Base-by-base conservation (phyloP, 2,329 filamentous ascomycete genomes). In the Aspergillus quadrilineatus region DNA sequence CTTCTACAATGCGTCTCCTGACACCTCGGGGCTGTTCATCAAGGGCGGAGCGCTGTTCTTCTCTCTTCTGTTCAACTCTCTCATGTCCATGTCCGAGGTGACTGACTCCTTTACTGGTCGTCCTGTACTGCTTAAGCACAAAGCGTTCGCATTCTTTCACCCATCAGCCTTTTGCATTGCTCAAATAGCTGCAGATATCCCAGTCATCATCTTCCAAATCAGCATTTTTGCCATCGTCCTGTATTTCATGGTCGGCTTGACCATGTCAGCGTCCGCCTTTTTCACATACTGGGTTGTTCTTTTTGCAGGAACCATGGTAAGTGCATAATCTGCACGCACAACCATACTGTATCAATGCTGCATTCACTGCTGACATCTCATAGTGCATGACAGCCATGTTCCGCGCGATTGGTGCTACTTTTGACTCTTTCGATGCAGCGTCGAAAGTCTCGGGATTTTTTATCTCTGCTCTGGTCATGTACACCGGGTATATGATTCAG, bases 1-100 rank as follows among this genome's bases (percentile, higher is more conserved):
- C 4, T 89, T 89, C 72, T 89, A 89, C 71, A 78, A 85, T 47
- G 17, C 17, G 17, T 81, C 85, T 0, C 79, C 84, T 0, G 55
- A 72, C n/a, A 82, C 79, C 42, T 82, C 84, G 1, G 86, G 86
- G 2, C 71, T 89, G 1, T 89, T 88, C 68, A 68, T 81, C 60
- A 87, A 87, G 63, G 77, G 79, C 0, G 86, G 85, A 45, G 79
- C 85, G 0, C 72, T 86, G 6, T 89, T 89, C 75, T 80, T 88
- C 45, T 74, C 85, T 1, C 73, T 88, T 0, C 72, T 89, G 0
- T 85, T 67, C 85, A 86, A 63, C 74, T 77, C 52, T 72, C 89
- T 2, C 66, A 17, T 87, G 0, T 79, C 84, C 32, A 82, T 89
- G 76, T 81, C 84, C 0, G 87, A 89, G 66, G 85, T 89, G 4